Evolutionary conservation across 345 rosid genomes (phyloP), one percentile per base, ranked within the genome.

Genomic region (Balakata baccata): DNA sequence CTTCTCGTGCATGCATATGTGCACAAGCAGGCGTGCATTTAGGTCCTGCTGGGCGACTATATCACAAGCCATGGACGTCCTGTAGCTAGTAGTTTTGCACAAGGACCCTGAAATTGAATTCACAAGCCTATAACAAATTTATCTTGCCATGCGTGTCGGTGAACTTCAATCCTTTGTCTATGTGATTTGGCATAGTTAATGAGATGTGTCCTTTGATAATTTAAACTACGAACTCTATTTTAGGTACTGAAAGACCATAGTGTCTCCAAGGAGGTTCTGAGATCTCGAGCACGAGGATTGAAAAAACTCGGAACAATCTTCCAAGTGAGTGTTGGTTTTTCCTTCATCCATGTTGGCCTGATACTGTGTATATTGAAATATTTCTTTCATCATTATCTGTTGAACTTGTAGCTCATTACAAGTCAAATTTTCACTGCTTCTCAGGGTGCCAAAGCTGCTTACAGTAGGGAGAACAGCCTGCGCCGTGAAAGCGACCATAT

Each of bases 181-280:
- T 43, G 47, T 6, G 22, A 59, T 50, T 68, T 75, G 60, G 43
- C 47, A 4, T 69, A 6, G 64, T 43, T 14, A n/a, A 12, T 20
- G 59, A 47, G 56, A 45, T 58, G 6, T 47, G 47, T 43, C 47
- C 7, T 43, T 29, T 29, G 34, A 29, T 29, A 29, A 29, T 29
- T 29, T 29, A 29, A 29, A 29, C 34, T 29, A 29, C 34, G 34
- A 29, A 29, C 34, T 29, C 47, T 58, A 12, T 74, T 47, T 59
- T 84, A 95, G 98, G 97, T 92, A 47, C 92, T 95, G 58, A 87
- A 76, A 74, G 99, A 95, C 86, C 98, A 98, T 68, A 86, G 76
- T 60, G 94, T 81, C 34, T 71, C 98, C 47, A 88, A 80, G 80
- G 96, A 89, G 17, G 89, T 86, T 67, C 89, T 91, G 45, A 79